A percentile compares a stretch with the other conserved stretches of the same genome.
phyloP scores from a whole-genome alignment of 345 rosid genomes.

The Rhizophora apiculata region DNA sequence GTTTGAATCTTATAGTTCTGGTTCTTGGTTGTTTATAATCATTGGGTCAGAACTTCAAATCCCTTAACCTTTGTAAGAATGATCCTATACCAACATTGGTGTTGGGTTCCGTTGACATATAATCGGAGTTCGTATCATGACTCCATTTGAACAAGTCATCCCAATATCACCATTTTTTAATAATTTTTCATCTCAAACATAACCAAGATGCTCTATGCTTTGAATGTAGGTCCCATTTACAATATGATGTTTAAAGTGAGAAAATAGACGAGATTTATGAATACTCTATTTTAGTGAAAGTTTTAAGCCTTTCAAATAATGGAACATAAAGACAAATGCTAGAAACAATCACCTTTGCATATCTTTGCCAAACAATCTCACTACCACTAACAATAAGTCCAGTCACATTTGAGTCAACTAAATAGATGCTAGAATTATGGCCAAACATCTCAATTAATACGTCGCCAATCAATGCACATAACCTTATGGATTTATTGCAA shows the following conservation, averaged over 20 bases:
- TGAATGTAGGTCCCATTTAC: slow-evolving; percentile 93
- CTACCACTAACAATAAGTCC: slow-evolving; percentile 93
- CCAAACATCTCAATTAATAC: slow-evolving; percentile 70
- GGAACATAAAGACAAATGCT: slow-evolving; percentile 7
- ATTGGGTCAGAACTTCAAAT: too few species aligned
- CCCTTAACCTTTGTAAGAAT: too few species aligned
- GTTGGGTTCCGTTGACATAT: too few species aligned
- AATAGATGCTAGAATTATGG: slow-evolving; percentile 49
- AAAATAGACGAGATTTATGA: slow-evolving; percentile 2
- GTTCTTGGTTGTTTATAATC: too few species aligned
- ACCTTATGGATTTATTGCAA: slow-evolving; percentile 64
- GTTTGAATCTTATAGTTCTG: too few species aligned
- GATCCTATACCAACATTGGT: too few species aligned
- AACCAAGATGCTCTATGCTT: slow-evolving; percentile 95
- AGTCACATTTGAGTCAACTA: slow-evolving; percentile 75
- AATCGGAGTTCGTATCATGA: too few species aligned
- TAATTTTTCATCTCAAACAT: slow-evolving; percentile 95
- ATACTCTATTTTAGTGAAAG: slow-evolving; percentile 9
- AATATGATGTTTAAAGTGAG: slow-evolving; percentile 17
- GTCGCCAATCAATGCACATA: slow-evolving; percentile 85
- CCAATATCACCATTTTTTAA: slow-evolving; percentile 34
- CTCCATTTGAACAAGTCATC: too few species aligned
- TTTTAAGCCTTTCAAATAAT: not conserved
- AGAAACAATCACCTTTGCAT: slow-evolving; percentile 74
- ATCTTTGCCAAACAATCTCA: slow-evolving; percentile 84